Conservation (phyloP, 495 filamentous ascomycete species). For the Daldinia vernicosa region DNA sequence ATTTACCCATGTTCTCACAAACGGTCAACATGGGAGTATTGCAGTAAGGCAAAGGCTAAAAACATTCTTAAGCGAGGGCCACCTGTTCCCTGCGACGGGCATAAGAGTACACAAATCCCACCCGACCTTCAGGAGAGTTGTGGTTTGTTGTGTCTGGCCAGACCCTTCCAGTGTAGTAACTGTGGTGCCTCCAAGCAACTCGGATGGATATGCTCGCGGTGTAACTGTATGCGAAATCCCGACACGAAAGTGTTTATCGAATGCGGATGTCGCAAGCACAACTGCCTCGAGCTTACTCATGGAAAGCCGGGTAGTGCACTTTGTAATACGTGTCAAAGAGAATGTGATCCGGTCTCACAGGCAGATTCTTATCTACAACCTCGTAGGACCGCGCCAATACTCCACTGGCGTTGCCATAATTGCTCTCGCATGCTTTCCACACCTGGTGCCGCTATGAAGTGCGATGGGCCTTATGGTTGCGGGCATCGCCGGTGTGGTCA, state of each 20-base stretch:
- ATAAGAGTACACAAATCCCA: neutral
- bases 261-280: constrained; percentile 11
- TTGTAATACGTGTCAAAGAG: constrained; percentile 7
- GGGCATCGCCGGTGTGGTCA: constrained; percentile 15
- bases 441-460: constrained; percentile 7
- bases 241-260: constrained; percentile 3
- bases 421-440: constrained; percentile 5
- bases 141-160: constrained; percentile 23
- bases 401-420: constrained; percentile 25
- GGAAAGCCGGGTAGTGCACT: neutral
- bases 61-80: constrained; percentile 10
- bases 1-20: constrained; percentile 33
- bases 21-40: constrained; percentile 15
- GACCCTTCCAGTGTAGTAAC: constrained; percentile 13
- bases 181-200: constrained; percentile 26
- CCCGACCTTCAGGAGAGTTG: constrained; percentile 26
- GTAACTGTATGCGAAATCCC: neutral
- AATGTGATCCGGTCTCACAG: neutral
- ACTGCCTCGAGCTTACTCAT: constrained; percentile 6
- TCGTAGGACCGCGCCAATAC: neutral
- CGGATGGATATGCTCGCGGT: constrained; percentile 24
- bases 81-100: neutral
- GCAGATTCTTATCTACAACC: neutral
- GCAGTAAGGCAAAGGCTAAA: constrained; percentile 25
- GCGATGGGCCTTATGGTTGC: constrained; percentile 9